Percentiles rank a stretch among this genome's conserved stretches.
Conservation (phyloP, 2,329 filamentous ascomycete genomes). For the Neonectria ditissima region DNA sequence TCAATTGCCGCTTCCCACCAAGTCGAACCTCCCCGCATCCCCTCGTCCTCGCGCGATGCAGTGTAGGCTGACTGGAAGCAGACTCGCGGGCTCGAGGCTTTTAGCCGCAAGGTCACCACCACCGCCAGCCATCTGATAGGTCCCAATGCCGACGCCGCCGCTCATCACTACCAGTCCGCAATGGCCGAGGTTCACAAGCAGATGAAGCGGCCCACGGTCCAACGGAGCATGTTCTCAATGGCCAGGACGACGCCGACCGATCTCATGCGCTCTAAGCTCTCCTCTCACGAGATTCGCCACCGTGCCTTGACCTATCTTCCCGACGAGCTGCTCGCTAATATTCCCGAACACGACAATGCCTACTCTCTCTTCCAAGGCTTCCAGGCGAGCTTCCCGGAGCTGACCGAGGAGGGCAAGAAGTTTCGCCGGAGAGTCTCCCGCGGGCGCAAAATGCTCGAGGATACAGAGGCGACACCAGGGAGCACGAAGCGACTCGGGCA, state of each 20-base stretch:
- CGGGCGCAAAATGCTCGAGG: slow-evolving; percentile 80
- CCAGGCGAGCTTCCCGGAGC: slow-evolving; percentile 84
- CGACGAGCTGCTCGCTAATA: slow-evolving; percentile 89
- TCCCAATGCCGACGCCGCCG: slow-evolving; percentile 64
- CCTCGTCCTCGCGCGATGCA: slow-evolving; percentile 30
- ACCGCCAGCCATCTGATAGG: slow-evolving; percentile 92
- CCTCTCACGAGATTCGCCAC: slow-evolving; percentile 91
- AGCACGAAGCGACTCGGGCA: slow-evolving; percentile 76
- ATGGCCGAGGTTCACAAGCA: slow-evolving; percentile 92
- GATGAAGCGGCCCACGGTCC: slow-evolving; percentile 83
- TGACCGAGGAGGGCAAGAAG: slow-evolving; percentile 77
- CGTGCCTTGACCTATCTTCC: slow-evolving; percentile 89
- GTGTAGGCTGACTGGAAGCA: slow-evolving; percentile 53
- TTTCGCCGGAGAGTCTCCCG: slow-evolving; percentile 78
- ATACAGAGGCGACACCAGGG: slow-evolving; percentile 66
- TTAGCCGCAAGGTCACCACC: slow-evolving; percentile 93
- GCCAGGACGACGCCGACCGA: slow-evolving; percentile 93
- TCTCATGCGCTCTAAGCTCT: slow-evolving; percentile 90
- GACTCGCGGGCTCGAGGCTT: slow-evolving; percentile 90
- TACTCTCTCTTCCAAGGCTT: slow-evolving; percentile 98
- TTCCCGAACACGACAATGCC: slow-evolving; percentile 85
- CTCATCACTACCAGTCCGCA: slow-evolving; percentile 84
- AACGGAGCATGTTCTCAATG: slow-evolving; percentile 92
- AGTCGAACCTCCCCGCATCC: not conserved
- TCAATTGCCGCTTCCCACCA: slow-evolving; percentile 24